Evolutionary conservation across 2,329 filamentous ascomycete genomes (phyloP).

Genomic region (Penicillium sp.): DNA sequence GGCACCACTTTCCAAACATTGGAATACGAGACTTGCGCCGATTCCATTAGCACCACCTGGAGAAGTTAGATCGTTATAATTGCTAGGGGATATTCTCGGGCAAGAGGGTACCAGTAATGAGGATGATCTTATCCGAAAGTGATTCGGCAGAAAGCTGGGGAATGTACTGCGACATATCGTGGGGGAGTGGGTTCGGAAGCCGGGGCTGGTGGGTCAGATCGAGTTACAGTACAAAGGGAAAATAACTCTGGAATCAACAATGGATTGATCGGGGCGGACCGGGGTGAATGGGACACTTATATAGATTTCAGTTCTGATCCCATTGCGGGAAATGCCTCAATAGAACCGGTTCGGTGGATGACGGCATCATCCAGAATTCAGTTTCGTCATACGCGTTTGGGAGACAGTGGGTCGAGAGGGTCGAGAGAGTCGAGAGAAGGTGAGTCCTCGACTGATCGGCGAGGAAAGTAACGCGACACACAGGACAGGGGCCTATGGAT

Average conservation of each 20-base stretch:
- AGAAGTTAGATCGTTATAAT: neutral
- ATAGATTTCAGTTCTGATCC: conserved; percentile 1
- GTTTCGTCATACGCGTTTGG: neutral
- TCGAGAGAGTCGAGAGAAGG: conserved; percentile 1
- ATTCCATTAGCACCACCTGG: conserved; percentile 48
- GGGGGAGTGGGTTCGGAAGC: conserved; percentile 1
- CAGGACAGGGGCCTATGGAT: neutral
- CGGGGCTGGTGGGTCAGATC: neutral
- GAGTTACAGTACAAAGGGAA: neutral
- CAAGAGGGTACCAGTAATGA: conserved; percentile 19
- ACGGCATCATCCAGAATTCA: neutral
- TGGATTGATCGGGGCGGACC: neutral
- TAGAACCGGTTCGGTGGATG: neutral
- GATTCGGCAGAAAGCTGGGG: conserved; percentile 17
- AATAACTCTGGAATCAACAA: neutral
- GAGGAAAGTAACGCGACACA: neutral
- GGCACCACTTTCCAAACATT: conserved; percentile 41
- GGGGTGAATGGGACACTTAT: conserved; percentile 1
- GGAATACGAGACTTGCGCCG: conserved; percentile 43
- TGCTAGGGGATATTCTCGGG: neutral
- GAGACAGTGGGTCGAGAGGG: neutral
- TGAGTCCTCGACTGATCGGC: neutral
- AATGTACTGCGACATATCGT: conserved; percentile 20
- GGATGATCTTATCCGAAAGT: conserved; percentile 20
- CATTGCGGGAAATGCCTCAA: neutral